These are phyloP conservation scores for Salvia sclarea DNA, from an alignment of 305 asterid genomes.

Conservation along the genomic window DNA sequence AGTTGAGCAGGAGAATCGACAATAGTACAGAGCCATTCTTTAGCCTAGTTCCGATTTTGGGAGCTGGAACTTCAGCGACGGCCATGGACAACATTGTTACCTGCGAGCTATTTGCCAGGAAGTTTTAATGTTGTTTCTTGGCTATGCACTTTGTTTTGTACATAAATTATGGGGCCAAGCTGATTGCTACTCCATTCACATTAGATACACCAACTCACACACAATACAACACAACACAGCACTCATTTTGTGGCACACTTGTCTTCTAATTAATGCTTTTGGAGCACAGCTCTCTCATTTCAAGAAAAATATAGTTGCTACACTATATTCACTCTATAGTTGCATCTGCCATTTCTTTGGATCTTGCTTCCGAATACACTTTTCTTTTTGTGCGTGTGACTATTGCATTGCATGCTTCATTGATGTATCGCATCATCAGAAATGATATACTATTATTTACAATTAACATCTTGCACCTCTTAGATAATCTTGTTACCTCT, in stretches of 20 bases:
- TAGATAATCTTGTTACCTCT: neutral
- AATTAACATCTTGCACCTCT: too few species aligned
- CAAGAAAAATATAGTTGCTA: constrained; percentile 1
- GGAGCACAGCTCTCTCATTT: neutral
- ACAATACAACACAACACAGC: too few species aligned
- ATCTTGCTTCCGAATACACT: neutral
- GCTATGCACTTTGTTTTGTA: neutral
- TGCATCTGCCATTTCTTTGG: neutral
- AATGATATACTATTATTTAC: neutral
- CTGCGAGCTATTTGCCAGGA: constrained; percentile 76
- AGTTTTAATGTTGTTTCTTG: constrained; percentile 36
- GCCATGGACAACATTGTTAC: constrained; percentile 62
- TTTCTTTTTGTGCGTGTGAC: neutral
- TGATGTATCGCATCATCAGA: neutral
- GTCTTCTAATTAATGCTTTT: neutral
- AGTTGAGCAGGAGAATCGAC: constrained; percentile 44
- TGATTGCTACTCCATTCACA: neutral
- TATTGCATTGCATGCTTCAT: neutral
- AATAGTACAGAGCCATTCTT: constrained; percentile 43
- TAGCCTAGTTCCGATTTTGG: constrained; percentile 75
- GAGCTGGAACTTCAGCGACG: constrained; percentile 64
- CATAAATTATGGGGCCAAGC: neutral
- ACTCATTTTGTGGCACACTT: neutral
- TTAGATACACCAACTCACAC: constrained; percentile 18
- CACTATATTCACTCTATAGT: neutral